Conservation (phyloP, 2,329 filamentous ascomycete species). For the Diaporthe sp. region DNA sequence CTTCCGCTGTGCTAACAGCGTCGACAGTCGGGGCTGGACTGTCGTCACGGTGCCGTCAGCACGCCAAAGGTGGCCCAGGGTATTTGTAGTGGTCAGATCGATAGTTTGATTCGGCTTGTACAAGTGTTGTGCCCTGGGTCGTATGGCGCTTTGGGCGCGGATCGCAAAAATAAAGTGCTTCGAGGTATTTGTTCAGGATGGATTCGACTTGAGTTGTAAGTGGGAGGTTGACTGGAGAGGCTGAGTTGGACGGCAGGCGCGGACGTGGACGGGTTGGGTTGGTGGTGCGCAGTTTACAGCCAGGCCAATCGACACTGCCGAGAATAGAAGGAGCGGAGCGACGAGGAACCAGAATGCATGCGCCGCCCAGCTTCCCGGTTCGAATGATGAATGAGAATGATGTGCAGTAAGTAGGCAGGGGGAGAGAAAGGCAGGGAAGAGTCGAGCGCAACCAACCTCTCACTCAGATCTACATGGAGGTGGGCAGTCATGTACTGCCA, state of each 20-base stretch:
- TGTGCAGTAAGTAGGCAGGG: background rate
- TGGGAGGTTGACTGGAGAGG: conserved; percentile 6
- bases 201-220: conserved; percentile 9
- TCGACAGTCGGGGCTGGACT: background rate
- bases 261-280: background rate
- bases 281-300: conserved; percentile 15
- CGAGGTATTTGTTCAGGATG: background rate
- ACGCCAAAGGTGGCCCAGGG: background rate
- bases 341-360: conserved; percentile 10
- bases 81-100: conserved; percentile 8
- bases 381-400: background rate
- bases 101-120: background rate
- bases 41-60: background rate
- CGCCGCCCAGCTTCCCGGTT: conserved; percentile 1
- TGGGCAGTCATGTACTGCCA: background rate
- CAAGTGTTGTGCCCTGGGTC: background rate
- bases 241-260: background rate
- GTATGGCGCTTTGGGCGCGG: background rate
- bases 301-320: background rate
- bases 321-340: conserved; percentile 24
- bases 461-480: background rate
- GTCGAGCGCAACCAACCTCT: background rate
- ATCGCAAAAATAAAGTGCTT: background rate
- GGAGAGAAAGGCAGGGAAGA: conserved; percentile 16
- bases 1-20: background rate